Percentiles rank a stretch among this genome's conserved stretches.
These are phyloP conservation scores for Globisporangium spinosum DNA, from an alignment of 352 stramenopile genomes.

Conservation along the genomic window DNA sequence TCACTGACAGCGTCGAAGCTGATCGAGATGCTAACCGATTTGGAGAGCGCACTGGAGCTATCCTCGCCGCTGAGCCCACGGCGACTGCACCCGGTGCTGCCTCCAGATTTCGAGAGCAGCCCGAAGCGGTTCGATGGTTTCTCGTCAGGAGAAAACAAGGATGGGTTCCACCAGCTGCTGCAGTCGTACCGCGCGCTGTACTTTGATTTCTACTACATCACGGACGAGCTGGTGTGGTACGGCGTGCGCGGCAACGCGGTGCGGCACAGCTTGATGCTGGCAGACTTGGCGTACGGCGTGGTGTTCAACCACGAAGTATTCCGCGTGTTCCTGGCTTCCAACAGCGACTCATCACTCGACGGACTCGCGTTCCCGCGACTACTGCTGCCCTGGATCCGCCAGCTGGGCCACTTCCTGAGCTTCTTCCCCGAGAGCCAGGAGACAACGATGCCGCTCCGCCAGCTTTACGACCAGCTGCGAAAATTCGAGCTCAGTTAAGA, in stretches of 20 bases:
- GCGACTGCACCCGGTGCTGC: slow-evolving; percentile 26
- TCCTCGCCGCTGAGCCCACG: slow-evolving; percentile 68
- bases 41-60: slow-evolving; percentile 62
- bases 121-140: slow-evolving; percentile 19
- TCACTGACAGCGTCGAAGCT: slow-evolving; percentile 27
- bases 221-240: slow-evolving; percentile 86
- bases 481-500: slow-evolving; percentile 49
- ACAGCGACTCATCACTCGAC: slow-evolving; percentile 20
- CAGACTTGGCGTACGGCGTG: slow-evolving; percentile 76
- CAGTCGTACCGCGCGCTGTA: slow-evolving; percentile 82
- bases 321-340: slow-evolving; percentile 42
- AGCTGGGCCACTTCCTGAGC: slow-evolving; percentile 84
- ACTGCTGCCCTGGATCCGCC: slow-evolving; percentile 82
- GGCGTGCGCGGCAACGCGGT: slow-evolving; percentile 80
- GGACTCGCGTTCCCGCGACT: slow-evolving; percentile 50
- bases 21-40: slow-evolving; percentile 48
- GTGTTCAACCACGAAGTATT: slow-evolving; percentile 88
- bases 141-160: slow-evolving; percentile 23
- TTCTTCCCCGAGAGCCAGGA: slow-evolving; percentile 87
- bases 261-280: slow-evolving; percentile 76
- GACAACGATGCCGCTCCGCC: slow-evolving; percentile 65
- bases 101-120: slow-evolving; percentile 38
- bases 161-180: slow-evolving; percentile 57
- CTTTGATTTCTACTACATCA: slow-evolving; percentile 92
- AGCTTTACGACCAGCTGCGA: slow-evolving; percentile 77